Base-by-base conservation (phyloP, 805 yeast genomes). In the Cyberlindnera mycetangii region DNA sequence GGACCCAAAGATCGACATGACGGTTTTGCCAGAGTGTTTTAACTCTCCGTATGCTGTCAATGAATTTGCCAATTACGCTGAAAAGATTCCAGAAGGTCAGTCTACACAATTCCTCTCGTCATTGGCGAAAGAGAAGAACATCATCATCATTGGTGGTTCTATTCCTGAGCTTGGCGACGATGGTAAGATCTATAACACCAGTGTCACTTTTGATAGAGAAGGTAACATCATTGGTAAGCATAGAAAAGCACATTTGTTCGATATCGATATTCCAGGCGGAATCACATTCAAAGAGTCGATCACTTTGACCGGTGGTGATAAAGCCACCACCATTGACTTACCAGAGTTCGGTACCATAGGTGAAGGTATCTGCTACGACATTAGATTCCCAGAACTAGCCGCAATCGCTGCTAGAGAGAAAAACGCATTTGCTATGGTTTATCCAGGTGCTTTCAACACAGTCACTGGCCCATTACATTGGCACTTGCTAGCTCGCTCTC, bases 261-360 rank as follows among this genome's bases (percentile, higher is more conserved):
- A 92, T 61, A 87, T 92, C 48, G 95, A 89, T 52, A 89, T 93
- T 47, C 97, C 97, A 5, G 85, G 85, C 45, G 93, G 95, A 31
- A 90, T 93, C 64, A 81, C 90, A 7, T 93, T 93, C 73, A 81
- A 85, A 62, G 99, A 93, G 61, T 82, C 90, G 42, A 72, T 74
- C 36, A 80, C 90, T 2, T 71, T 93, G 48, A 75, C 84, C 9
- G 88, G 89, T 10, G 99, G 99, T 27, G 70, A 76, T 54, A 83
- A 83, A 59, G 84, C 95, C 32, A 89, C 99, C 1, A 84, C 89
- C 7, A 48, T 59, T 27, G 45, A 50, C 20, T 33, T 58, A 20
- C 57, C 56, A 15, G 59, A 42, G 24, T 76, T 83, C 54, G 64
- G 64, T 33, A 78, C 79, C 42, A 79, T 87, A 30, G 98, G 97